Evolutionary conservation across 73 alveolate genomes (phyloP).

Genomic region (Loxodes magnus): DNA sequence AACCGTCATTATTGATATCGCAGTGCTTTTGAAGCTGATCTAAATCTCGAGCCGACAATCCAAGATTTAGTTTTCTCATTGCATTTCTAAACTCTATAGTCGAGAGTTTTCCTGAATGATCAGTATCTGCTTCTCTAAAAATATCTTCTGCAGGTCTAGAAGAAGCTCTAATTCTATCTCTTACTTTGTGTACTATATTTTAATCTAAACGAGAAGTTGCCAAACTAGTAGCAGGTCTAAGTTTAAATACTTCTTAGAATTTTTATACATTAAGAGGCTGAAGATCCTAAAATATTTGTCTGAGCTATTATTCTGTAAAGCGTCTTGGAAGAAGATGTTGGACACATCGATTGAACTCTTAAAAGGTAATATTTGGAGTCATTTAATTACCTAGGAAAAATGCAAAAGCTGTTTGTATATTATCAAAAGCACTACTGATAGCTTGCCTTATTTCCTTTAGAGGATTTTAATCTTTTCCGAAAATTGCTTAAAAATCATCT

Average conservation of each 20-base stretch:
- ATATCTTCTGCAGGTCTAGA: conserved; percentile 27
- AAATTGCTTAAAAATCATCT: conserved; percentile 55
- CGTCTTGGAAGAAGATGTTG: conserved; percentile 39
- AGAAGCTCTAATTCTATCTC: conserved; percentile 36
- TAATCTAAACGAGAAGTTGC: too few relatives aligned
- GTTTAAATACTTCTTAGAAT: conserved; percentile 4
- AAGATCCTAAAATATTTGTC: conserved; percentile 1
- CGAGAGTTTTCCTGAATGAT: conserved; percentile 51
- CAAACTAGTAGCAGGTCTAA: conserved; percentile 16
- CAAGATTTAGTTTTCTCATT: conserved; percentile 53
- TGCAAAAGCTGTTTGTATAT: conserved; percentile 55
- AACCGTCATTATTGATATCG: conserved; percentile 42
- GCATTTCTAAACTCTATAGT: conserved; percentile 70
- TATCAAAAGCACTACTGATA: conserved; percentile 36
- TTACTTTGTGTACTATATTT: conserved; percentile 37
- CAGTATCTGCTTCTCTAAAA: conserved; percentile 49
- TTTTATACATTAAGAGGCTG: background rate
- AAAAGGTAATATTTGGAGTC: conserved; percentile 12
- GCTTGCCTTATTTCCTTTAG: conserved; percentile 54
- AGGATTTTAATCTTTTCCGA: conserved; percentile 36
- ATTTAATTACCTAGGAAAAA: conserved; percentile 35
- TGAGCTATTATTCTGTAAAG: conserved; percentile 33
- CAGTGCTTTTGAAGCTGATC: conserved; percentile 43
- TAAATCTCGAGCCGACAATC: conserved; percentile 55
- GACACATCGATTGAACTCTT: conserved; percentile 39